Percentiles rank a stretch among this genome's conserved stretches.
phyloP scores from a whole-genome alignment of 371 early-diverging fungal species.

The Circinella minor region DNA sequence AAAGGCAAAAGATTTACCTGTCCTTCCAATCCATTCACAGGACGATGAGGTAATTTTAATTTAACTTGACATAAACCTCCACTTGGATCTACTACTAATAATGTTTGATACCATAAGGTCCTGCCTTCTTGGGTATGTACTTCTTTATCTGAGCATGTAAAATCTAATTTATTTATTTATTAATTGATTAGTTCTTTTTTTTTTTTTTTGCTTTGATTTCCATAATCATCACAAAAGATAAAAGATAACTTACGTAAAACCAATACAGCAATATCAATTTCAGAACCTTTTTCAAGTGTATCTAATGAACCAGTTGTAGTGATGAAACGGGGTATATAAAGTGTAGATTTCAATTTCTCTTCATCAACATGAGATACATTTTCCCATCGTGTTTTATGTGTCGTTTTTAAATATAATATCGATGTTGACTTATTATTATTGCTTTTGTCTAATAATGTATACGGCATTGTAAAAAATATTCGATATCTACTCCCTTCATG shows the following conservation, averaged over 20 bases:
- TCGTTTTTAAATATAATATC: constrained; percentile 43
- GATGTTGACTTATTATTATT: neutral
- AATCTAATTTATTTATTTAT: constrained; percentile 1
- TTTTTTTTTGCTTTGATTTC: too few relatives aligned
- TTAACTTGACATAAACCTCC: constrained; percentile 33
- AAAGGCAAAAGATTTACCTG: constrained; percentile 20
- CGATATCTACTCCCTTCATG: constrained; percentile 31
- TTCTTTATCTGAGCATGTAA: neutral
- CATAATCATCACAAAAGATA: neutral
- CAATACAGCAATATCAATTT: constrained; percentile 62
- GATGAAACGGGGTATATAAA: constrained; percentile 53
- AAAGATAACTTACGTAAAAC: constrained; percentile 53
- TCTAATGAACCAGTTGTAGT: constrained; percentile 41
- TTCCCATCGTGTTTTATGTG: constrained; percentile 47
- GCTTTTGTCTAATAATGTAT: constrained; percentile 20
- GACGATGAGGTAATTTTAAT: constrained; percentile 23
- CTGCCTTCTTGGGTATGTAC: constrained; percentile 10
- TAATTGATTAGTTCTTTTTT: neutral
- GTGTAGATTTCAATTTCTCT: constrained; percentile 19
- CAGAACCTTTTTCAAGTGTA: constrained; percentile 32
- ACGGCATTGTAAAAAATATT: constrained; percentile 42
- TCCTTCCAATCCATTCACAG: constrained; percentile 17
- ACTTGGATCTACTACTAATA: constrained; percentile 39
- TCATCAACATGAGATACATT: constrained; percentile 25
- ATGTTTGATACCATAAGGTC: constrained; percentile 28